Percentiles rank a stretch among this genome's conserved stretches.
Conservation (phyloP, 2,329 filamentous ascomycete genomes). For the Cercospora sesami region DNA sequence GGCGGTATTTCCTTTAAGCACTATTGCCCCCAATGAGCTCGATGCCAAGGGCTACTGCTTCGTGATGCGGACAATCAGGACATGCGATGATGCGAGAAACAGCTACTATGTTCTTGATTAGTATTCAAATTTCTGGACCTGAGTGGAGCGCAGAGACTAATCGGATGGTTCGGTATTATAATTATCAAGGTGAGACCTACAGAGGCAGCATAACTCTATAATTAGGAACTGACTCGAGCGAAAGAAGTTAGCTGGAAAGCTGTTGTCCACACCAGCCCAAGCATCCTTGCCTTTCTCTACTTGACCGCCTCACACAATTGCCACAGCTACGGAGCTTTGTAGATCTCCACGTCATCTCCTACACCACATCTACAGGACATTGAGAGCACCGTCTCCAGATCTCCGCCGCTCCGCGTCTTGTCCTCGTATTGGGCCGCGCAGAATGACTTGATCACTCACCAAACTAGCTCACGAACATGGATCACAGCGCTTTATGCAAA, state of each 20-base stretch:
- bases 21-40: not conserved
- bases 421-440: not conserved
- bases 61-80: not conserved
- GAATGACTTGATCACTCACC: not conserved
- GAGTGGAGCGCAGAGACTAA: not conserved
- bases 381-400: not conserved
- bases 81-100: not conserved
- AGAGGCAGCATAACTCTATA: not conserved
- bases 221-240: not conserved
- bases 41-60: not conserved
- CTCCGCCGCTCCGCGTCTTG: not conserved
- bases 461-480: not conserved
- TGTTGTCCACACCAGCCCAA: not conserved
- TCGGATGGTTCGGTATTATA: not conserved
- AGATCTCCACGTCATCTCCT: not conserved
- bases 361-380: not conserved
- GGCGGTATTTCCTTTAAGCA: not conserved
- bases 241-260: not conserved
- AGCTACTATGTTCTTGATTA: not conserved
- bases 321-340: not conserved
- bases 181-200: not conserved
- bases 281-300: not conserved
- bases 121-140: not conserved
- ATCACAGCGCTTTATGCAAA: not conserved
- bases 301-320: not conserved